Evolutionary conservation across 1,284 basidiomycete species (phyloP), one percentile per base, ranked within the genome.

Genomic region (Termitomyces sp.): DNA sequence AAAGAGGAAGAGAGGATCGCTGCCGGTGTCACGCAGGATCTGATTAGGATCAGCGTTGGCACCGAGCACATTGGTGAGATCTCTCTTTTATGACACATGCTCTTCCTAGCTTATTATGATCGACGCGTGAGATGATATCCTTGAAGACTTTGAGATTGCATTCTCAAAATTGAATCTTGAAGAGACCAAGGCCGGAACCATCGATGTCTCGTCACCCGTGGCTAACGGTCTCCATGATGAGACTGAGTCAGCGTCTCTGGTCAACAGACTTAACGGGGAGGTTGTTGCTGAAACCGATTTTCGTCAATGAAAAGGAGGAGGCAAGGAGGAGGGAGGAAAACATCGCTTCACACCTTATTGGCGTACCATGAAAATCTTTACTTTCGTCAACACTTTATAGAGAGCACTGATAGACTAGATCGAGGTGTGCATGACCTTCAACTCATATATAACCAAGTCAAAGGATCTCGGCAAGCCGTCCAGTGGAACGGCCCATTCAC

Each of bases 1-100:
- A 74, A 72, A 11, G 73, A 72, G 26, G 79, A 81, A 56, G 88
- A 91, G 66, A 81, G 82, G 65, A 40, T 73, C 26, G 66, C 73
- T 2, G 72, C 83, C 0, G 88, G 89, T 14, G 85, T 91, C 10
- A 82, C 81, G 21, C 78, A 79, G 30, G 91, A 93, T 67, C 69
- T 92, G 49, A 89, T 93, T 62, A 80, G 90, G 4, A 38, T 52
- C 14, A 54, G 40, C 52, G 52, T 53, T 4, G 53, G 52, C 13
- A 53, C 39, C 1, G 48, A 52, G 16, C 49, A 52, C 37, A 49
- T 52, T 24, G 46, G 49, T 52, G 11, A 24, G 50, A 31, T 7
- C 11, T 11, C 13, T 26, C 16, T 24, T 18, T 8, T 8, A 5
- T 45, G 18, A 21, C 16, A 26, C 38, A 19, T 37, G 11, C 11